Evolutionary conservation across 2,329 filamentous ascomycete species (phyloP), one percentile per base, ranked within the genome.

Genomic region (Neurospora sp.): DNA sequence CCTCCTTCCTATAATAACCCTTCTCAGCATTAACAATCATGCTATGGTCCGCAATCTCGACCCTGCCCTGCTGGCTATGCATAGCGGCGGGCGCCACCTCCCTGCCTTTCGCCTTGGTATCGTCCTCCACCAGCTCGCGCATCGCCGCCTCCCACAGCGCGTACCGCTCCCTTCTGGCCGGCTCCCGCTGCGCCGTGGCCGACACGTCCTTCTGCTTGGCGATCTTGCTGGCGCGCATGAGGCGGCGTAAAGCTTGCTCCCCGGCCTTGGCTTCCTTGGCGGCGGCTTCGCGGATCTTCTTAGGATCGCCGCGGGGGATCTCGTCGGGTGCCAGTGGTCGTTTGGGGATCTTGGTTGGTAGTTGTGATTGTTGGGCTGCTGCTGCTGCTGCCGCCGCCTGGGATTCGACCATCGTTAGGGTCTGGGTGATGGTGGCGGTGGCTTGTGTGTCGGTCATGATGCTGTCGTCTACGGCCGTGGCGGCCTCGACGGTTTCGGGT

Each of bases 121-220:
- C 76, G 23, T 79, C 77, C 67, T 81, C 79, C 71, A 88, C 82
- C 66, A 90, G 81, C 52, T 85, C 83, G 68, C 83, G 83, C 87
- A 90, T 90, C 0, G 86, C 84, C 13, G 80, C 78, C 77, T 90
- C 87, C 88, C 88, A 90, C 4, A 88, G 78, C 7, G 85, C 80
- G 74, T 89, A 87, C 17, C 87, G 82, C 72, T 86, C 81, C 74
- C 85, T 86, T 66, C 84, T 85, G 23, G 83, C 79, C 2, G 79
- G 76, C 73, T 88, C 84, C 69, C 83, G 82, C 73, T 86, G 82
- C 2, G 88, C 87, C 2, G 85, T 78, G 2, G 84, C 82, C 74
- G 86, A 87, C 62, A 89, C 84, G 75, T 89, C 88, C 76, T 90
- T 90, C 74, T 90, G 87, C 73, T 87, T 87, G 67, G 87, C 86